Base-by-base conservation (phyloP, 1,284 basidiomycete species). In the Cystobasidium sp. region DNA sequence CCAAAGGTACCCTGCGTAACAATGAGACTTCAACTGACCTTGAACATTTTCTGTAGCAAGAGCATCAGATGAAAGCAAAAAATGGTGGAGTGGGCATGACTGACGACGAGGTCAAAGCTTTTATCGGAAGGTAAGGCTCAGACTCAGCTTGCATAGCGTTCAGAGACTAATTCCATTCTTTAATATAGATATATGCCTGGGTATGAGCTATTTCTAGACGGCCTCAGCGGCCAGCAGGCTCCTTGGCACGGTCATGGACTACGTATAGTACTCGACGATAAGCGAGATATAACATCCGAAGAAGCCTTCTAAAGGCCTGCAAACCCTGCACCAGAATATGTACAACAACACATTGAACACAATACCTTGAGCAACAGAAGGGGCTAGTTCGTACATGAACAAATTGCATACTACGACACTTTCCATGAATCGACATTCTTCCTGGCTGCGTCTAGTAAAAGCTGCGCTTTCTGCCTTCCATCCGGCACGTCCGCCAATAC, bases 51-150 rank as follows among this genome's bases (percentile, higher is more conserved):
- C 41, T 43, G 85, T 86, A 96, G 81, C 93, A 95, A 81, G 94
- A 97, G 79, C 91, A 90, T 74, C 80, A 86, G 65, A 94, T 96
- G 93, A 95, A 93, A 81, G 84, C 86, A 0, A 81, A 81, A 51
- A 94, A 93, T 76, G 92, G 92, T 56, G 93, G 92, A 5, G 84
- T 84, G 58, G 93, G 93, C 3, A 95, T 97, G 94, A 86, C 88
- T 0, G 92, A 95, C 78, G 88, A 87, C 77, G 87, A 86, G 80
- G 92, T 96, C 39, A 88, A 87, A 80, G 82, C 81, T 87, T 94
- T 83, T 72, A 78, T 79, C 37, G 61, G 75, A 0, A 75, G 78
- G 77, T 78, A 22, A 44, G 76, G 58, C n/a, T 22, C 22, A 22
- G 22, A 37, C 24, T 49, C 44, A 7, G 20, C 6, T 41, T 43